phyloP scores from a whole-genome alignment of 179 eudicot species.

The Monotropa hypopitys region DNA sequence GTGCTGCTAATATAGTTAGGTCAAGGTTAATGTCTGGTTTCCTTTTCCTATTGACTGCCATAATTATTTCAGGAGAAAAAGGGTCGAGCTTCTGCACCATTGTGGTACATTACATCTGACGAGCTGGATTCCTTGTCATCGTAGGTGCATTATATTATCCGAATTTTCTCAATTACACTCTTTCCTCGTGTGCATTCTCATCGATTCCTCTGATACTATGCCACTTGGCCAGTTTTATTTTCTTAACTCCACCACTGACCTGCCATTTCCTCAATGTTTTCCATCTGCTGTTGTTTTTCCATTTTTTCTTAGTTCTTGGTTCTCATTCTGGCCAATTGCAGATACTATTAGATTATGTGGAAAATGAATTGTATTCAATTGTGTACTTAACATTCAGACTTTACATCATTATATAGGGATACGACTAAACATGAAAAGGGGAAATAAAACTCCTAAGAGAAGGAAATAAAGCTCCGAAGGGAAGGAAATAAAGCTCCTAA shows the following conservation, averaged over 20 bases:
- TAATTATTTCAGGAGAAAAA: constrained; percentile 50
- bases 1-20: background rate
- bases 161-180: background rate
- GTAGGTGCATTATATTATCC: constrained; percentile 28
- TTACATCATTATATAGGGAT: too few species aligned
- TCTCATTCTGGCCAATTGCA: constrained; percentile 17
- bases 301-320: background rate
- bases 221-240: background rate
- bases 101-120: constrained; percentile 62
- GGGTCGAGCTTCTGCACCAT: constrained; percentile 61
- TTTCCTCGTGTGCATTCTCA: background rate
- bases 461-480: too few species aligned
- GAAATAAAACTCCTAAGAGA: too few species aligned
- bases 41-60: background rate
- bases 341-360: too few species aligned
- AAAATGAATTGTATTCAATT: too few species aligned
- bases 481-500: too few species aligned
- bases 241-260: background rate
- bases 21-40: background rate
- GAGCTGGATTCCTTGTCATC: constrained; percentile 70
- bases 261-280: background rate
- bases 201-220: background rate
- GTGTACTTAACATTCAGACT: too few species aligned
- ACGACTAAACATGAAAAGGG: too few species aligned
- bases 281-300: background rate